phyloP scores from a whole-genome alignment of 192 early-diverging fungal genomes.

The Chytriomyces confervae region DNA sequence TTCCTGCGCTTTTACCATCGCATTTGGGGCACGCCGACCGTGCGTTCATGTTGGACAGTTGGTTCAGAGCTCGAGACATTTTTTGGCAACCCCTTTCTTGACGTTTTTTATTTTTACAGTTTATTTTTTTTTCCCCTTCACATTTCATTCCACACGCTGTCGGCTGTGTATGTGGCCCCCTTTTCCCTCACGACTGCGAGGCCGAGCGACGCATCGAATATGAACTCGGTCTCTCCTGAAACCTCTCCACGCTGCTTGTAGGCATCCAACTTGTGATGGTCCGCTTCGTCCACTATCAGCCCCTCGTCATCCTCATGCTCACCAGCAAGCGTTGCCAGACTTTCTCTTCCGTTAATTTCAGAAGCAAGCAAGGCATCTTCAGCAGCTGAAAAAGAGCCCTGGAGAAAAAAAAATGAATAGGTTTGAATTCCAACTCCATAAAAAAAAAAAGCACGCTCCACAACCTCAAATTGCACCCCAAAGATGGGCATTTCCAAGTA shows the following conservation, averaged over 20 bases:
- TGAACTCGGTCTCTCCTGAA: neutral
- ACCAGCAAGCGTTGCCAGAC: neutral
- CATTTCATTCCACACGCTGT: neutral
- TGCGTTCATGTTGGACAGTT: constrained; percentile 33
- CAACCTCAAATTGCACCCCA: constrained; percentile 35
- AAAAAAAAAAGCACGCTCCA: neutral
- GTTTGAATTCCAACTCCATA: no score
- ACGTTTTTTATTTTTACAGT: neutral
- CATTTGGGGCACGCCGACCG: constrained; percentile 34
- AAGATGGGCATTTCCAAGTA: constrained; percentile 20
- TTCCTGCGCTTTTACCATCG: constrained; percentile 8
- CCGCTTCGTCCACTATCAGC: neutral
- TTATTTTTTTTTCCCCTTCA: neutral
- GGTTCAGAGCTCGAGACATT: neutral
- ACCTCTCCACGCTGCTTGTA: neutral
- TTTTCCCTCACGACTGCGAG: neutral
- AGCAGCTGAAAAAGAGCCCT: no score
- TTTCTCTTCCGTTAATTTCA: neutral
- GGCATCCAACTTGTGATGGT: neutral
- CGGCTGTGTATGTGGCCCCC: neutral
- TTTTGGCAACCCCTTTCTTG: neutral
- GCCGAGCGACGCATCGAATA: neutral
- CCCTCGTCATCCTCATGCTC: neutral
- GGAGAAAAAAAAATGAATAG: no score
- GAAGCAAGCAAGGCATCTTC: no score